Evolutionary conservation across 257 asterid genomes (phyloP).

Genomic region (Oldenlandia corymbosa): DNA sequence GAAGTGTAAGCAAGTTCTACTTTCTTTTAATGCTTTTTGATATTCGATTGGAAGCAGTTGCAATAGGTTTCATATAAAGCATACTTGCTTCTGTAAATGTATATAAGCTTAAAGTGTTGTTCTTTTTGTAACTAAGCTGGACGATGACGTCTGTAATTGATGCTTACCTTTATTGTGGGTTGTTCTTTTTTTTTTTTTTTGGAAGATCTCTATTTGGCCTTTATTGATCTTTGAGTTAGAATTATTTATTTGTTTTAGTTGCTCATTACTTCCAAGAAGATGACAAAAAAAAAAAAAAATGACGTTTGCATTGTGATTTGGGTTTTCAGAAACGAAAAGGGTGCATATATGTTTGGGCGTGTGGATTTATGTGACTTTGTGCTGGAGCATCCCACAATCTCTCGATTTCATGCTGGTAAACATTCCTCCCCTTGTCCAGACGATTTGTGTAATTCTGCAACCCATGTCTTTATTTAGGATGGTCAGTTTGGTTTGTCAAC

Average conservation of each 20-base stretch:
- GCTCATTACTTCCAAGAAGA: neutral
- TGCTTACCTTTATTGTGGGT: too few relatives aligned
- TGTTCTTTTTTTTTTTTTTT: neutral
- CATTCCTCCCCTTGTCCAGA: neutral
- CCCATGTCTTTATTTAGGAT: neutral
- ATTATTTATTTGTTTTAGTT: neutral
- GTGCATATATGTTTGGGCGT: slow-evolving; percentile 98
- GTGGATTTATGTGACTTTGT: slow-evolving; percentile 89
- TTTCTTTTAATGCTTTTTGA: too few relatives aligned
- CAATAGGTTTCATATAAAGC: neutral
- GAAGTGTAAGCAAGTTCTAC: too few relatives aligned
- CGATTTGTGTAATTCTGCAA: neutral
- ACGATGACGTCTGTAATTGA: too few relatives aligned
- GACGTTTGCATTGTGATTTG: neutral
- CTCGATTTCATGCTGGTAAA: slow-evolving; percentile 92
- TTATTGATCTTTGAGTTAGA: too few relatives aligned
- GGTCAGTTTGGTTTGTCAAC: neutral
- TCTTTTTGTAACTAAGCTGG: too few relatives aligned
- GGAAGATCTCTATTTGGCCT: too few relatives aligned
- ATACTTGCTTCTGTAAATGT: neutral
- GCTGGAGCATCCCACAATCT: slow-evolving; percentile 93
- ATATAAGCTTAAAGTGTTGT: too few relatives aligned
- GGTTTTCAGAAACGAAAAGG: slow-evolving; percentile 68
- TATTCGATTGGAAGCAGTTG: neutral
- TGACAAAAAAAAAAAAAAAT: too few relatives aligned